A percentile compares a stretch with the other conserved stretches of the same genome.
phyloP scores from a whole-genome alignment of 139 green algal species.

The Tetradesmus lagerheimii region DNA sequence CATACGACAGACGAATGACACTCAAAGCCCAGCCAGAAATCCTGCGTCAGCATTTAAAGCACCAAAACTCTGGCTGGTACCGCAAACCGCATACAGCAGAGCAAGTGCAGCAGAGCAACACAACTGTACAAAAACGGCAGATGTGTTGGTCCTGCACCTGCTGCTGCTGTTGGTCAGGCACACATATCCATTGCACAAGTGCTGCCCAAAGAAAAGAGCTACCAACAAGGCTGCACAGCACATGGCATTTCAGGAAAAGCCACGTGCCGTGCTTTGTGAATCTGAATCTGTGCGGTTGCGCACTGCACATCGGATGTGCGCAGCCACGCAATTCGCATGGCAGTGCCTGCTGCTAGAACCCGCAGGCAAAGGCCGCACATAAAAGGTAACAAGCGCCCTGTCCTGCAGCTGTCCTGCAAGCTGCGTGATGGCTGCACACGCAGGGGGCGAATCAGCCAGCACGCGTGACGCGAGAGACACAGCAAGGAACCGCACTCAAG shows the following conservation, averaged over 20 bases:
- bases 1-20: not conserved
- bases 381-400: not conserved
- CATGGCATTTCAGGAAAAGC: not conserved
- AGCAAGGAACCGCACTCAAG: not conserved
- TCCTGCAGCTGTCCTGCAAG: not conserved
- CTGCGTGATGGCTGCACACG: not conserved
- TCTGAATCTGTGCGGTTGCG: not conserved
- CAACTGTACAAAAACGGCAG: not conserved
- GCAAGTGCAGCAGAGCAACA: not conserved
- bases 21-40: not conserved
- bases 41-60: not conserved
- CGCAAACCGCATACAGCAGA: not conserved
- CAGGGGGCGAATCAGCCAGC: not conserved
- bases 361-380: not conserved
- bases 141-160: not conserved
- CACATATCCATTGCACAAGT: not conserved
- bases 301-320: not conserved
- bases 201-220: not conserved
- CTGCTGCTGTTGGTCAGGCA: not conserved
- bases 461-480: not conserved
- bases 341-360: not conserved
- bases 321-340: not conserved
- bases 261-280: not conserved
- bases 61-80: not conserved
- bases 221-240: not conserved